A percentile compares a stretch with the other conserved stretches of the same genome.
Evolutionary conservation across 495 filamentous ascomycete species (phyloP).

Genomic region (Aspergillus bridgeri): DNA sequence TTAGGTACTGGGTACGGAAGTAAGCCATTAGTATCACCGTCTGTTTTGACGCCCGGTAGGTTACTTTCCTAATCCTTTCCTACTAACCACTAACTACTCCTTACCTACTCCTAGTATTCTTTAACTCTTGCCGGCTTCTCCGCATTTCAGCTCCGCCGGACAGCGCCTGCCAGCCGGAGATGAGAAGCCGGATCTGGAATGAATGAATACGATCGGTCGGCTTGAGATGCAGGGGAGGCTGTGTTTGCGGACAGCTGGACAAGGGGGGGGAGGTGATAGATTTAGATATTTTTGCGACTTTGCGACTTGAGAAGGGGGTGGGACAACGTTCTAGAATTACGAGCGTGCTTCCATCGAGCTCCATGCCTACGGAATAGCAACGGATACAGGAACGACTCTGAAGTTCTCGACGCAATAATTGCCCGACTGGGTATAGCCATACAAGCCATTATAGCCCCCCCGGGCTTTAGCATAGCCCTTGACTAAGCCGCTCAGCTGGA

Average conservation of each 20-base stretch:
- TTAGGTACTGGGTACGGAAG: too few relatives aligned
- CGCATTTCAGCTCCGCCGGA: too few relatives aligned
- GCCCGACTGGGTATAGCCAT: background rate
- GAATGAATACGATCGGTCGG: background rate
- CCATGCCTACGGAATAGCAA: too few relatives aligned
- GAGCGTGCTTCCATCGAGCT: background rate
- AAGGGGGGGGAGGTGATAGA: background rate
- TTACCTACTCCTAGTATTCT: background rate
- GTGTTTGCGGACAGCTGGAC: background rate
- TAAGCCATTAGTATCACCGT: too few relatives aligned
- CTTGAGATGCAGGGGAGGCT: background rate
- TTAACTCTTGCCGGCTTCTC: background rate
- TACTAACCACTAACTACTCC: background rate
- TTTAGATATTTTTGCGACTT: background rate
- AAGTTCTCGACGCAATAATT: background rate
- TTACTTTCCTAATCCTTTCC: background rate
- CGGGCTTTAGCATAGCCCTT: background rate
- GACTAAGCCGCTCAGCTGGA: background rate
- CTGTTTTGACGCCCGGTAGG: too few relatives aligned
- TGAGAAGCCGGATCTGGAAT: too few relatives aligned
- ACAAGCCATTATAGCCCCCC: background rate
- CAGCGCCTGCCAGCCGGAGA: background rate
- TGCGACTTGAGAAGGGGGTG: background rate
- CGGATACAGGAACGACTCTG: too few relatives aligned
- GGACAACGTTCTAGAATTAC: background rate